Conservation (phyloP, 106 monocot genomes). For the Gastrodia elata region DNA sequence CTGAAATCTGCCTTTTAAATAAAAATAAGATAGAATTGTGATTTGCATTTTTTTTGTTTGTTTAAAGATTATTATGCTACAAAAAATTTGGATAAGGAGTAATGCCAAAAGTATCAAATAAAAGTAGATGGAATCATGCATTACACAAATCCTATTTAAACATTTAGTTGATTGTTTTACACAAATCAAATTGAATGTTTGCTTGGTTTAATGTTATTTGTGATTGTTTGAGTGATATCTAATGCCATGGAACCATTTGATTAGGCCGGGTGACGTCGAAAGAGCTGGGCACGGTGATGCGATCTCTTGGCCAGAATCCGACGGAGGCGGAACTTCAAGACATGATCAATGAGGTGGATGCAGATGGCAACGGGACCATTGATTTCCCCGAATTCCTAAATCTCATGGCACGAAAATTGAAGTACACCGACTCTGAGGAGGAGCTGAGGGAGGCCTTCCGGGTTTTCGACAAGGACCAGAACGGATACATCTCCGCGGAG, state of each 20-base stretch:
- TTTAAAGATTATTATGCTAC: too few relatives aligned
- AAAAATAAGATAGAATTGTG: too few relatives aligned
- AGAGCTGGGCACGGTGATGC: slow-evolving; percentile 21
- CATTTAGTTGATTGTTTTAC: too few relatives aligned
- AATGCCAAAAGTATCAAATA: too few relatives aligned
- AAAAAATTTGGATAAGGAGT: too few relatives aligned
- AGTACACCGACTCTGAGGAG: slow-evolving; percentile 23
- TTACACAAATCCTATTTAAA: too few relatives aligned
- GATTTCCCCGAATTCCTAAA: slow-evolving; percentile 20
- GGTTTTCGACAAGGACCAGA: slow-evolving; percentile 23
- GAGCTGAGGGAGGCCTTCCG: slow-evolving; percentile 25
- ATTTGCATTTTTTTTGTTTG: too few relatives aligned
- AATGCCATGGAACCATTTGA: background rate
- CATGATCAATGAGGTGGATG: slow-evolving; percentile 22
- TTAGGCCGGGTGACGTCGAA: slow-evolving; percentile 18
- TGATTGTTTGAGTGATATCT: background rate
- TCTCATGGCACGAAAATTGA: slow-evolving; percentile 24
- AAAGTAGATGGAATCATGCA: too few relatives aligned
- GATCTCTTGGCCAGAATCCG: slow-evolving; percentile 19
- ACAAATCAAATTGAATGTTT: too few relatives aligned
- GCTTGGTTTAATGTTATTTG: too few relatives aligned
- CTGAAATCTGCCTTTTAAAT: too few relatives aligned
- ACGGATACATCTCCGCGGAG: slow-evolving; percentile 21
- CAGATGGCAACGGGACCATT: slow-evolving; percentile 17
- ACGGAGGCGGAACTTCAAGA: slow-evolving; percentile 19